Conservation (phyloP, 1,284 basidiomycete genomes). For the Fomitopsis schrenkii region DNA sequence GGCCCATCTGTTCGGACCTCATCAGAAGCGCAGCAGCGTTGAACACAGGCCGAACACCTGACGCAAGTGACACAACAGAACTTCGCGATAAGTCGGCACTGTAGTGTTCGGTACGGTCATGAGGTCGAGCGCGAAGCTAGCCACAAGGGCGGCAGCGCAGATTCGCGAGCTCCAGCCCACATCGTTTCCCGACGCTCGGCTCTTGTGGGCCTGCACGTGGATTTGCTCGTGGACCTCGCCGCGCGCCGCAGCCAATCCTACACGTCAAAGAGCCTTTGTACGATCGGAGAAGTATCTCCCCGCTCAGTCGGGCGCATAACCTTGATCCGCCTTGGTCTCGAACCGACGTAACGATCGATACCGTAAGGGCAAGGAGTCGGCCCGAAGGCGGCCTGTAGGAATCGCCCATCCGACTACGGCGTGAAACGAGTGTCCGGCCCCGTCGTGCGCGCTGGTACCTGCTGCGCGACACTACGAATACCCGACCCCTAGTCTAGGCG, state of each 20-base stretch:
- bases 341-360: neutral
- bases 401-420: neutral
- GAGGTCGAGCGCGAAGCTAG: neutral
- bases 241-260: neutral
- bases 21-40: neutral
- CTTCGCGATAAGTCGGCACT: neutral
- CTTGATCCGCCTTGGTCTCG: neutral
- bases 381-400: neutral
- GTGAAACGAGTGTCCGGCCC: neutral
- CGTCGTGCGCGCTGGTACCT: neutral
- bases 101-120: neutral
- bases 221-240: neutral
- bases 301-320: neutral
- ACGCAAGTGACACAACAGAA: neutral
- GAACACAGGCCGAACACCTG: neutral
- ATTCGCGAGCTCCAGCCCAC: neutral
- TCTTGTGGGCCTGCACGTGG: too few relatives aligned
- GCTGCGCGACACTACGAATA: neutral
- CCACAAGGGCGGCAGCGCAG: neutral
- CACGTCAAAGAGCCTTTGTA: neutral
- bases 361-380: neutral
- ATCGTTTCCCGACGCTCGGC: neutral
- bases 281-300: neutral
- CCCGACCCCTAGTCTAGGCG: neutral
- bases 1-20: neutral